Conservation (phyloP, 1,284 basidiomycete genomes). For the Earliella scabrosa region DNA sequence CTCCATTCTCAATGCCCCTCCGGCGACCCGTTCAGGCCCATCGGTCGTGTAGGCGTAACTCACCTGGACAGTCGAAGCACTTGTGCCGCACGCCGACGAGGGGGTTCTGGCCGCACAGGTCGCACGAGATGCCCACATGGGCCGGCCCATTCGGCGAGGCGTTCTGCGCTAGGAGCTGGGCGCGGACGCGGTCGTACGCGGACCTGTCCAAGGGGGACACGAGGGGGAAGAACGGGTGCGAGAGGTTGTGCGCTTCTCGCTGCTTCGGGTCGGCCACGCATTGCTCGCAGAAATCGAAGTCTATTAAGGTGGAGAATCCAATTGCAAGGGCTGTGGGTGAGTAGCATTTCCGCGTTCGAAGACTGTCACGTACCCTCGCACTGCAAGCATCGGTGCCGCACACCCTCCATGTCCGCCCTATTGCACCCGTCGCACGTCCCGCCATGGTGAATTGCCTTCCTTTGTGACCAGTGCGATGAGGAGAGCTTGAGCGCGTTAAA, state of each 20-base stretch:
- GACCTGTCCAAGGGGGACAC: conserved; percentile 47
- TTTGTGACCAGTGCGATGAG: background rate
- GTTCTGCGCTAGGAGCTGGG: conserved; percentile 42
- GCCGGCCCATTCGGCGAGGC: too few species aligned
- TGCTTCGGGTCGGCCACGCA: conserved; percentile 45
- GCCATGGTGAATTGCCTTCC: conserved; percentile 37
- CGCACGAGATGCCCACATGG: conserved; percentile 45
- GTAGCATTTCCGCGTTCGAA: too few species aligned
- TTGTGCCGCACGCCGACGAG: conserved; percentile 55
- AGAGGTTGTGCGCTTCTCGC: conserved; percentile 13
- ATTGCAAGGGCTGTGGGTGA: background rate
- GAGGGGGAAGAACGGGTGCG: conserved; percentile 70
- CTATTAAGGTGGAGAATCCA: conserved; percentile 1
- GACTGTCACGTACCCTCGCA: conserved; percentile 55
- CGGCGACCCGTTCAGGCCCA: too few species aligned
- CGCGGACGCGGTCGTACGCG: conserved; percentile 36
- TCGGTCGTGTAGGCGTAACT: too few species aligned
- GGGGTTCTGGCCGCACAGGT: conserved; percentile 69
- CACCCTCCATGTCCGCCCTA: conserved; percentile 50
- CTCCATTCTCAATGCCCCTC: too few species aligned
- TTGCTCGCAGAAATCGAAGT: conserved; percentile 67
- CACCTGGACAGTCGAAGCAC: conserved; percentile 61
- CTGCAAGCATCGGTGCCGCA: conserved; percentile 76
- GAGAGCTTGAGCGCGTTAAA: conserved; percentile 9
- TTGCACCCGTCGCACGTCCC: conserved; percentile 63